These are phyloP conservation scores for Chlamydomonas urium DNA, from an alignment of 139 green algal species.

Conservation along the genomic window DNA sequence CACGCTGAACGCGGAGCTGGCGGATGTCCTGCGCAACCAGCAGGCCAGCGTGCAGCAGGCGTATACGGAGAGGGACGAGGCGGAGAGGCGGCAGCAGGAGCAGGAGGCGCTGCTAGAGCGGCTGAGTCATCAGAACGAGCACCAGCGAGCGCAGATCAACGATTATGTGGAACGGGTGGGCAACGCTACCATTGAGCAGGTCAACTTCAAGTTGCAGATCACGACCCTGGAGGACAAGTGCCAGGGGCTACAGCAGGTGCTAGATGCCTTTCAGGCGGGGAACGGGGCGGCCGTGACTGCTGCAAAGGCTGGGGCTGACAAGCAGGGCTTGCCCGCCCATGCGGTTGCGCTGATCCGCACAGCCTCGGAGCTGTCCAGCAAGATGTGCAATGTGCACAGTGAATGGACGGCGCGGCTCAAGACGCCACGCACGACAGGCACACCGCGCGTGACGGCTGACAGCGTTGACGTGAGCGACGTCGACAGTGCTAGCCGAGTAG, in stretches of 20 bases:
- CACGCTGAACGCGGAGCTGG: background rate
- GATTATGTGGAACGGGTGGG: conserved; percentile 6
- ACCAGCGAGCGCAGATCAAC: conserved; percentile 2
- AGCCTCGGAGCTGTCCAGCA: background rate
- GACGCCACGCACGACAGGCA: background rate
- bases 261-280: background rate
- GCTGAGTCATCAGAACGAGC: background rate
- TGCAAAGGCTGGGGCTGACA: background rate
- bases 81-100: background rate
- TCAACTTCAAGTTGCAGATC: background rate
- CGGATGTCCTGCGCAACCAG: background rate
- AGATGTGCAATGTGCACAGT: background rate
- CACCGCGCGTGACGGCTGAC: background rate
- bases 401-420: background rate
- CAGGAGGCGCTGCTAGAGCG: background rate
- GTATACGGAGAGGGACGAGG: too few relatives aligned
- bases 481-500: background rate
- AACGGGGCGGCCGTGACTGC: background rate
- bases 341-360: background rate
- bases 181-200: background rate
- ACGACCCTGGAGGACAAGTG: background rate
- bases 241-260: background rate
- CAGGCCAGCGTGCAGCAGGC: background rate
- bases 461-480: background rate
- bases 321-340: conserved; percentile 1